A percentile compares a stretch with the other conserved stretches of the same genome.
Evolutionary conservation across 257 asterid species (phyloP).

Genomic region (Capsicum pubescens): DNA sequence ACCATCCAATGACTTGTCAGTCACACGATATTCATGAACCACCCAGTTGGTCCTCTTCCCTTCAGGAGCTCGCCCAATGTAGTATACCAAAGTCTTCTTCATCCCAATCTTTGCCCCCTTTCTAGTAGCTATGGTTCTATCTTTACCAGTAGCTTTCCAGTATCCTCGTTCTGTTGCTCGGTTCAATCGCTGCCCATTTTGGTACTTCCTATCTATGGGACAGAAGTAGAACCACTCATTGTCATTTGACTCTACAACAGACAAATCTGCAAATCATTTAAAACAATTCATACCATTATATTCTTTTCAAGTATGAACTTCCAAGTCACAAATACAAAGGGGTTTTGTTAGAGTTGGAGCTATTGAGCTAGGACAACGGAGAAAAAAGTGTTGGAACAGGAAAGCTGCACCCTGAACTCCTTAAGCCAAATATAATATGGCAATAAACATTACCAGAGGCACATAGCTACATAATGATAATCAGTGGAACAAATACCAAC

Average conservation of each 20-base stretch:
- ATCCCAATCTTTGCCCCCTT: slow-evolving; percentile 67
- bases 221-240: slow-evolving; percentile 84
- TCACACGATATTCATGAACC: slow-evolving; percentile 87
- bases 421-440: background rate
- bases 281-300: background rate
- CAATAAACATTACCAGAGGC: slow-evolving; percentile 3
- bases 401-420: background rate
- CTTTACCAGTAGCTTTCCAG: slow-evolving; percentile 92
- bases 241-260: slow-evolving; percentile 78
- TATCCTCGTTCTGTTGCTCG: slow-evolving; percentile 84
- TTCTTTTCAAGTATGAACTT: slow-evolving; percentile 7
- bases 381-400: slow-evolving; percentile 24
- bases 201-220: slow-evolving; percentile 77
- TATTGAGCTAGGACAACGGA: background rate
- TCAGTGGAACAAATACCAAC: background rate
- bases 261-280: slow-evolving; percentile 52
- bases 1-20: slow-evolving; percentile 86
- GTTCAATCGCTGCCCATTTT: slow-evolving; percentile 78
- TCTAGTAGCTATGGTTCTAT: slow-evolving; percentile 69
- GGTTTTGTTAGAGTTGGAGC: background rate
- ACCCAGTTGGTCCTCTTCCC: slow-evolving; percentile 84
- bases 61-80: slow-evolving; percentile 88
- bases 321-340: background rate
- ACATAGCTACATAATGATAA: background rate
- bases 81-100: slow-evolving; percentile 85